Base-by-base conservation (phyloP, 2,329 filamentous ascomycete genomes). In the Scedosporium apiospermum region DNA sequence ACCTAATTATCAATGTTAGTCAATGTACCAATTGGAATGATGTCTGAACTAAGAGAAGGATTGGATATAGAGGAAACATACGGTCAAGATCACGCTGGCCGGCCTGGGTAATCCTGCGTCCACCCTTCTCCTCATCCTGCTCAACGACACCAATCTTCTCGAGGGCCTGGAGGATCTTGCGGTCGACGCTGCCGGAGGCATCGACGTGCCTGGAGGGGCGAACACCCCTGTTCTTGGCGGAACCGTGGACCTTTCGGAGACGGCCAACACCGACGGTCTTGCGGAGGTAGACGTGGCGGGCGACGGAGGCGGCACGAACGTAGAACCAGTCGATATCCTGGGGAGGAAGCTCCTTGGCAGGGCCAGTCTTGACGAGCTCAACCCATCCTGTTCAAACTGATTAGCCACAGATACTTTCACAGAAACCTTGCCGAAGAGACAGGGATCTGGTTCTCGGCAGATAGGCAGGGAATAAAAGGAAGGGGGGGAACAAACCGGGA, bases 71-170 rank as follows among this genome's bases (percentile, higher is more conserved):
- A 30, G 26, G 14, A 38, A 58, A 76, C 78, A 66, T 76, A 82
- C 86, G 93, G 85, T 98, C 95, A 86, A 99, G 86, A 89, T 99
- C 95, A 85, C 95, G 91, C 88, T 97, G 93, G 77, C 95, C 95
- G 75, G 88, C 87, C 86, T 98, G 92, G 74, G 95, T 98, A 82
- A 99, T 98, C 79, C 95, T 88, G 77, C 95, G 91, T 75, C 95
- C 95, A 80, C 95, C 95, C 87, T 96, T 96, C 71, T 98, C 93
- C 86, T 97, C 93, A 74, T 97, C 93, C 76, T 90, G 84, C 89
- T 99, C 95, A 67, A 99, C 83, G 72, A 99, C 93, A 79, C 93
- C 93, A 74, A 99, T 97, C 90, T 98, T 97, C 90, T 97, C 95
- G 65, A 99, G 90, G 66, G 93, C 84, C 86, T 99, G 95, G 78